Evolutionary conservation across 2,329 filamentous ascomycete genomes (phyloP).

Genomic region (Phaeosphaeria sp.): DNA sequence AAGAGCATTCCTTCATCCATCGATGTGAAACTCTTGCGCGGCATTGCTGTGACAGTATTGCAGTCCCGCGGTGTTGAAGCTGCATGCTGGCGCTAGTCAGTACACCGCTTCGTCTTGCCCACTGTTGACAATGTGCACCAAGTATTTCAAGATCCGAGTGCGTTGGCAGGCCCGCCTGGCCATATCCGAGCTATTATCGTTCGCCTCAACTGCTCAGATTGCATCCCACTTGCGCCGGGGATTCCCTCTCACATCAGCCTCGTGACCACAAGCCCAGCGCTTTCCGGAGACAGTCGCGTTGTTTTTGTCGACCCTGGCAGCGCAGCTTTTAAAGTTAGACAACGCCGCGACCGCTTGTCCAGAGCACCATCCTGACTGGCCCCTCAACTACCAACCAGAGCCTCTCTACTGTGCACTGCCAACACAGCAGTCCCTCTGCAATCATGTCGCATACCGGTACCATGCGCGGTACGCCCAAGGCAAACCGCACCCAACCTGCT

Average conservation of each 20-base stretch:
- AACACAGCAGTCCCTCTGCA: conserved; percentile 24
- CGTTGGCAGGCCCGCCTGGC: conserved; percentile 3
- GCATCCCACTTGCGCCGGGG: background rate
- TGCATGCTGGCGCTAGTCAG: conserved; percentile 4
- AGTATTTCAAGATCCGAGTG: conserved; percentile 3
- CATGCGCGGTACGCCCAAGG: conserved; percentile 74
- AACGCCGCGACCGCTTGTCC: conserved; percentile 23
- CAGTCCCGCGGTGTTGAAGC: background rate
- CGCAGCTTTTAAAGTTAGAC: conserved; percentile 21
- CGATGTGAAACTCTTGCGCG: background rate
- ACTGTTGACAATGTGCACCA: conserved; percentile 3
- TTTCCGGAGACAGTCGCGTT: conserved; percentile 20
- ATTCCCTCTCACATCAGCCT: background rate
- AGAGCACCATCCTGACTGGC: conserved; percentile 25
- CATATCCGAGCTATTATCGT: background rate
- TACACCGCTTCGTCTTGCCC: conserved; percentile 4
- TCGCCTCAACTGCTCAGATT: background rate
- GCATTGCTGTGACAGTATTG: background rate
- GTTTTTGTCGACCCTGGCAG: conserved; percentile 38
- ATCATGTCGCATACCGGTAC: conserved; percentile 69
- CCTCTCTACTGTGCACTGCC: conserved; percentile 21
- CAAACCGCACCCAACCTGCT: conserved; percentile 59
- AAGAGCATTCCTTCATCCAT: no score
- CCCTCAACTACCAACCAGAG: conserved; percentile 28
- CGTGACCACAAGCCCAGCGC: conserved; percentile 19